Base-by-base conservation (phyloP, 805 yeast genomes). In the Komagataella populi region DNA sequence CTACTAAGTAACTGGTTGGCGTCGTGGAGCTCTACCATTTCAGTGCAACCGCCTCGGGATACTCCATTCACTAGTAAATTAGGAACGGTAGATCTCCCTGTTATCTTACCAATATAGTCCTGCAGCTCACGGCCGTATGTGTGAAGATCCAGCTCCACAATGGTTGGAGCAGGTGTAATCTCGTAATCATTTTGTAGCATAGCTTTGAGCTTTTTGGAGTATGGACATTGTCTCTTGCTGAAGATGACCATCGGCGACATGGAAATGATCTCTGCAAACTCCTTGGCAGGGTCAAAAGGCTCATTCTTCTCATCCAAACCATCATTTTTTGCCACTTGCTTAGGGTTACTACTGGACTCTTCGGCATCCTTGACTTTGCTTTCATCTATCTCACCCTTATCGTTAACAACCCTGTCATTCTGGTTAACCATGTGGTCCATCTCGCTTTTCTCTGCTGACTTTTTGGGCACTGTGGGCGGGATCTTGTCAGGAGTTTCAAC, bases 11-110 rank as follows among this genome's bases (percentile, higher is more conserved):
- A 71, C 49, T 66, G 68, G 30, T 81, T 83, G 1, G 72, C 68
- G 18, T 72, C 70, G 60, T 87, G 89, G 52, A 87, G 68, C 39
- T 68, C 72, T 23, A 65, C 70, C 63, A 93, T 78, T 52, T 90
- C 97, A 64, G 88, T 96, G 45, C 80, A 79, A 2, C 99, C 99
- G 45, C 99, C 99, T 56, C 85, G 75, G 48, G 91, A 82, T 23
- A 75, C 64, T 6, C 85, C 84, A 52, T 81, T 84, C 51, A 91
- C 77, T 51, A 87, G 72, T 18, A 93, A 77, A 62, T 93, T 93
- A 23, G 99, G 99, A 12, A 93, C 99, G 0, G 98, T 91, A 24
- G 68, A 68, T 58, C 96, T 80, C 6, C 93, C 95, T 4, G 96
- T 80, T 52, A 74, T 65, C 49, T 73, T 70, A 16, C 74, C 83